phyloP scores from a whole-genome alignment of 2,329 filamentous ascomycete species.

The Fusarium stilboides region DNA sequence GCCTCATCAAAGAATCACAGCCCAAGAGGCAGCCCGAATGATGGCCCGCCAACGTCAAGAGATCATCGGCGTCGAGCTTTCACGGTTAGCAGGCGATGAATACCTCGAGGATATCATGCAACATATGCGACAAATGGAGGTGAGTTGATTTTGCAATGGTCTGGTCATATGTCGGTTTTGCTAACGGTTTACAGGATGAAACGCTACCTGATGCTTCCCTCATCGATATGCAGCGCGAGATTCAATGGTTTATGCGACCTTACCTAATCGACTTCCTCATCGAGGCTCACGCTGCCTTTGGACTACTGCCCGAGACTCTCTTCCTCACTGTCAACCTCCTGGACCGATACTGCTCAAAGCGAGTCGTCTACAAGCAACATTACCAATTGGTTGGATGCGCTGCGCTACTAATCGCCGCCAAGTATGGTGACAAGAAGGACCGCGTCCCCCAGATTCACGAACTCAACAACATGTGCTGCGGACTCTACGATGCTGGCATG shows the following conservation, averaged over 20 bases:
- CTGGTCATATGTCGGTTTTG: slow-evolving; percentile 1
- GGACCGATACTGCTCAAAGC: slow-evolving; percentile 96
- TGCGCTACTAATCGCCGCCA: slow-evolving; percentile 94
- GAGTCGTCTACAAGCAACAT: slow-evolving; percentile 98
- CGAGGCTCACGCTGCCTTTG: slow-evolving; percentile 96
- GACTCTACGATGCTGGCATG: slow-evolving; percentile 98
- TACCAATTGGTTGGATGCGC: slow-evolving; percentile 98
- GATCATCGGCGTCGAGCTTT: slow-evolving; percentile 90
- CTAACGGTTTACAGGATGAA: slow-evolving; percentile 70
- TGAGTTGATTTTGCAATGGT: slow-evolving; percentile 53
- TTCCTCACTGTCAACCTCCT: slow-evolving; percentile 97
- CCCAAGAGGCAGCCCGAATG: slow-evolving; percentile 83
- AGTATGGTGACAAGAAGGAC: slow-evolving; percentile 99
- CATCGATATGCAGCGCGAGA: slow-evolving; percentile 99
- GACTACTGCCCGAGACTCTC: slow-evolving; percentile 92
- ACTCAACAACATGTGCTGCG: slow-evolving; percentile 99
- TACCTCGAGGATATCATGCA: slow-evolving; percentile 95
- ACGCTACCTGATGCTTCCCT: slow-evolving; percentile 96
- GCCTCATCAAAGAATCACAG: slow-evolving; percentile 71
- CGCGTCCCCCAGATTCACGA: slow-evolving; percentile 97
- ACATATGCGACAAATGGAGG: slow-evolving; percentile 97
- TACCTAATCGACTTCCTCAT: slow-evolving; percentile 98
- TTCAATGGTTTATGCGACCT: slow-evolving; percentile 99
- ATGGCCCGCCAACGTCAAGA: slow-evolving; percentile 88
- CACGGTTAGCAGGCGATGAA: slow-evolving; percentile 86